phyloP scores from a whole-genome alignment of 1,284 basidiomycete species.

The Vanrija pseudolonga region DNA sequence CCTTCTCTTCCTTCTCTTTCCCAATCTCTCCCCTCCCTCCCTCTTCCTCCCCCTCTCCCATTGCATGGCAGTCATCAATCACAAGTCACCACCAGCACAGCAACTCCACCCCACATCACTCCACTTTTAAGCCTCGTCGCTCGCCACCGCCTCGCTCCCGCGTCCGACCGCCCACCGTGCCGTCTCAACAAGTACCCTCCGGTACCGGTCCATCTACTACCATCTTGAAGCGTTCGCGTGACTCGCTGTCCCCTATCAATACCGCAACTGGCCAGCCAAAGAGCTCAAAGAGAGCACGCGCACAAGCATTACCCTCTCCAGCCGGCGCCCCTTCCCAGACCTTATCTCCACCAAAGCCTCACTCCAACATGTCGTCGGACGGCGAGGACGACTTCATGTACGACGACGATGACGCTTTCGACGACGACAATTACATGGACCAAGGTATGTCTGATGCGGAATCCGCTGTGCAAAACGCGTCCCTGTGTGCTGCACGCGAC shows the following conservation, averaged over 20 bases:
- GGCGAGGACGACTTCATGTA: conserved; percentile 39
- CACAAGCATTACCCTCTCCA: not conserved
- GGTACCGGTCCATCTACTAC: conserved; percentile 1
- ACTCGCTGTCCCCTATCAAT: no score
- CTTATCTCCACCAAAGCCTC: not conserved
- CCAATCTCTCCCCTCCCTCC: not conserved
- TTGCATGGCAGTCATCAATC: not conserved
- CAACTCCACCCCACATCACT: not conserved
- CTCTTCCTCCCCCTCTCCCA: not conserved
- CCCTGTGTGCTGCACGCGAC: not conserved
- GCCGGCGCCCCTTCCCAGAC: not conserved
- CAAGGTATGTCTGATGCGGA: conserved; percentile 21
- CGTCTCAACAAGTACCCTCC: conserved; percentile 13
- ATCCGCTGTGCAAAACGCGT: not conserved
- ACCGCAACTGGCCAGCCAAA: not conserved
- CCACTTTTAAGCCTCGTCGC: not conserved
- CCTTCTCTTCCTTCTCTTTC: not conserved
- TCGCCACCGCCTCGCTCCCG: no score
- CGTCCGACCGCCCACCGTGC: conserved; percentile 7
- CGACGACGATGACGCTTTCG: conserved; percentile 42
- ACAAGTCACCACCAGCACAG: not conserved
- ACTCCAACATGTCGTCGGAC: conserved; percentile 44
- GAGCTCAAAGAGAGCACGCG: conserved; percentile 5
- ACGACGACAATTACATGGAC: conserved; percentile 30
- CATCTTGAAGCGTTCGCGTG: no score